Evolutionary conservation across 1,139 yeast species (phyloP), one percentile per base, ranked within the genome.

Genomic region (Debaryomyces singareniensis): DNA sequence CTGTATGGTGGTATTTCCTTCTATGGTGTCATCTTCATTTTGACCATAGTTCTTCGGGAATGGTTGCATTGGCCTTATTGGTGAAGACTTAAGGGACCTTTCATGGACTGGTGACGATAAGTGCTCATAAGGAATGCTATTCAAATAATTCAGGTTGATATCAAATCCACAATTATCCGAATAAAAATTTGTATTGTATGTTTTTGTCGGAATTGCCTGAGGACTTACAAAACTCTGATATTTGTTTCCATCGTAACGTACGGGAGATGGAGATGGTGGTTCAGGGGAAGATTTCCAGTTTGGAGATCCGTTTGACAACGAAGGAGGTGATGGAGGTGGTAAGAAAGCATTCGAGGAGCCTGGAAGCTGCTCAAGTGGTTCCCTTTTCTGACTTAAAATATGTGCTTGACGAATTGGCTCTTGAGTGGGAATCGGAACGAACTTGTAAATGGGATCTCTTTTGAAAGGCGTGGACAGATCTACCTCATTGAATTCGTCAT

Each of bases 301-400:
- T 2, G 67, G 66, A 1, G 65, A 58, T 2, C 55, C 64, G 29
- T 55, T 45, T 4, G 58, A 46, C 29, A 59, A 49, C 4, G 65
- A 52, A 14, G 74, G 72, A 4, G 74, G 65, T 4, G 65, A 47
- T 2, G 66, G 66, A 4, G 71, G 72, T 9, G 71, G 71, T 31
- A 66, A 51, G 34, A 37, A 58, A 3, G 49, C 50, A 29, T 43
- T 54, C 40, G 37, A 38, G 13, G 25, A 26, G 11, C 16, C 5
- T 31, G 23, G 6, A 12, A 23, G 7, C 7, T 23, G 11, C 14
- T 23, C 9, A 7, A 7, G 9, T 23, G 7, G 9, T 23, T 9
- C 18, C 2, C 16, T 26, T 6, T 14, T 29, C 14, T 15, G 21
- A 7, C 13, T 13, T 12, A 12, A 22, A 18, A 25, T 6, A 20